These are phyloP conservation scores for Microcyclospora pomicola DNA, from an alignment of 2,329 filamentous ascomycete species.

Conservation along the genomic window DNA sequence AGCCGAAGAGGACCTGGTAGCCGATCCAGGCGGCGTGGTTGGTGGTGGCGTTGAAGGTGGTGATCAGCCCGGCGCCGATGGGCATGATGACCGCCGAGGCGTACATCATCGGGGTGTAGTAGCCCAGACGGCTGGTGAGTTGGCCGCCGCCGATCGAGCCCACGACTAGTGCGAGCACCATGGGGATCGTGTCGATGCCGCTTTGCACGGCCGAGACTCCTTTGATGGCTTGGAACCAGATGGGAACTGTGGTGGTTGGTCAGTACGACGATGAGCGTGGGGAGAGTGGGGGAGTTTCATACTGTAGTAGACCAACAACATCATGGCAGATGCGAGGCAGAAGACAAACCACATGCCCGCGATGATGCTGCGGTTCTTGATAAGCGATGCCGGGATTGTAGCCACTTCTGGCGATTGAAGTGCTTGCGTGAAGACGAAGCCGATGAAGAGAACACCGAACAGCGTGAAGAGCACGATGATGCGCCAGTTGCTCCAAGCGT, in stretches of 20 bases:
- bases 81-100: conserved; percentile 26
- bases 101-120: conserved; percentile 35
- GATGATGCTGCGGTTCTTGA: conserved; percentile 30
- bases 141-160: conserved; percentile 27
- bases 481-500: conserved; percentile 25
- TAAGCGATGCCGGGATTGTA: conserved; percentile 30
- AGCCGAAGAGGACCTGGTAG: conserved; percentile 33
- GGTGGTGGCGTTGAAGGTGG: conserved; percentile 26
- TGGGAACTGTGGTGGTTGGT: no score
- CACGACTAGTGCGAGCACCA: conserved; percentile 30
- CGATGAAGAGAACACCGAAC: conserved; percentile 29
- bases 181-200: conserved; percentile 34
- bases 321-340: conserved; percentile 29
- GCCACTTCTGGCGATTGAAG: conserved; percentile 29
- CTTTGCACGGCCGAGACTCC: conserved; percentile 31
- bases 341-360: conserved; percentile 28
- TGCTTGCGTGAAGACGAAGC: conserved; percentile 29
- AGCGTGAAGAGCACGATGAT: conserved; percentile 34
- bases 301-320: conserved; percentile 32
- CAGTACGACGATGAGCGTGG: no score
- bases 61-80: conserved; percentile 31
- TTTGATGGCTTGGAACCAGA: conserved; percentile 38
- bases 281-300: no score
- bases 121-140: conserved; percentile 26
- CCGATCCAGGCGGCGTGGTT: conserved; percentile 32